Base-by-base conservation (phyloP, 2,329 filamentous ascomycete genomes). In the Akanthomyces dipterigenus region DNA sequence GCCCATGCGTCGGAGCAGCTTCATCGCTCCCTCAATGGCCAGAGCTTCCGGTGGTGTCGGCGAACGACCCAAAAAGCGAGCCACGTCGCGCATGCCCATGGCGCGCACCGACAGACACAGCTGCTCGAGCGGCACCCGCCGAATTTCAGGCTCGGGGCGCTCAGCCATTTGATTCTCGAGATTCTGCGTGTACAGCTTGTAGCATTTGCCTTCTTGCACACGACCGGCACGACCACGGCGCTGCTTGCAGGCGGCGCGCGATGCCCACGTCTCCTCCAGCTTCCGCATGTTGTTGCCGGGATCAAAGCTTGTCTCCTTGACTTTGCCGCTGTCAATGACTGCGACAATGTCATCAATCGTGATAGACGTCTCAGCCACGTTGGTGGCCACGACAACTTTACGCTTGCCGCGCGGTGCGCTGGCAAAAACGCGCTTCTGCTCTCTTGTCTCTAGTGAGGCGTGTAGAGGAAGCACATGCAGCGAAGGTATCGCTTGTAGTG, bases 321-420 rank as follows among this genome's bases (percentile, higher is more conserved):
- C 95, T 58, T 91, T 88, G 31, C 95, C 95, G 12, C 89, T 95
- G 72, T 99, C 95, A 65, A 99, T 93, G 50, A 99, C 95, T 2
- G 91, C 93, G 2, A 98, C 90, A 58, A 99, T 90, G 70, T 99
- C 95, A 70, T 97, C 93, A 63, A 99, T 99, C 0, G 95, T 99
- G 72, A 99, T 98, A 2, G 95, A 98, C 0, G 95, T 99, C 73
- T 99, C 95, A 2, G 95, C 95, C 2, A 99, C 93, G 69, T 99
- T 99, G 49, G 95, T 99, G 1, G 95, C 91, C 7, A 93, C 90
- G 38, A 99, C 90, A 14, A 99, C 85, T 75, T 99, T 99, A 40
- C 95, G 84, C 75, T 91, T 93, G 0, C 92, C 92, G 3, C 77
- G 73, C 0, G 93, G 93, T 5, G 95, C 78, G 16, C 81, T 80